Evolutionary conservation across 2,329 filamentous ascomycete genomes (phyloP).

Genomic region (Diaporthe caulivora): DNA sequence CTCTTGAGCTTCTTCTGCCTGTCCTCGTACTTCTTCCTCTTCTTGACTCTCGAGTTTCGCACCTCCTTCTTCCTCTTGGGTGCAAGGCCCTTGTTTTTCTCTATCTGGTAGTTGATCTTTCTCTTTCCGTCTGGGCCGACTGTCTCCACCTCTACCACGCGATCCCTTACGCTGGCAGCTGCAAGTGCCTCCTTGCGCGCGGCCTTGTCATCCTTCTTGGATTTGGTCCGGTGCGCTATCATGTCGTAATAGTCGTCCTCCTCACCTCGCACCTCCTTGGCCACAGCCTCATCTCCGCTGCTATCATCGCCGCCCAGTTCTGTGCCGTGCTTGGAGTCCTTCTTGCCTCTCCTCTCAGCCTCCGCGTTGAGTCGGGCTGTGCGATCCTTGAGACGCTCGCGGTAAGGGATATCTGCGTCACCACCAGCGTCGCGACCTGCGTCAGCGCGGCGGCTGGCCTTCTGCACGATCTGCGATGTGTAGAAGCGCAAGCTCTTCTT

Average conservation of each 20-base stretch:
- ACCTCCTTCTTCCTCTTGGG: slow-evolving; percentile 94
- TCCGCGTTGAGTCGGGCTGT: slow-evolving; percentile 89
- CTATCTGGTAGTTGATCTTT: slow-evolving; percentile 91
- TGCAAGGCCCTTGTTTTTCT: slow-evolving; percentile 97
- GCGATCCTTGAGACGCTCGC: slow-evolving; percentile 88
- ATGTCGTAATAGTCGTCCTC: slow-evolving; percentile 90
- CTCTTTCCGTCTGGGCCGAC: slow-evolving; percentile 88
- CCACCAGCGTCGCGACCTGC: slow-evolving; percentile 82
- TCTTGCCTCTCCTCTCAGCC: slow-evolving; percentile 84
- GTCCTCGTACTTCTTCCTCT: slow-evolving; percentile 94
- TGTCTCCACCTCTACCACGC: slow-evolving; percentile 74
- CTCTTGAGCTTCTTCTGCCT: slow-evolving; percentile 97
- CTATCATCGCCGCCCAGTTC: slow-evolving; percentile 75
- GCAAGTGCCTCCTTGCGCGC: slow-evolving; percentile 68
- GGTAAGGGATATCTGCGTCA: slow-evolving; percentile 86
- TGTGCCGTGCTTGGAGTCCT: slow-evolving; percentile 71
- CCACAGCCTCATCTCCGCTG: slow-evolving; percentile 74
- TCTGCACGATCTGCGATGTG: slow-evolving; percentile 96
- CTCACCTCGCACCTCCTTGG: slow-evolving; percentile 63
- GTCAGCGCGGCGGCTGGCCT: slow-evolving; percentile 84
- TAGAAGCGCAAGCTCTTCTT: slow-evolving; percentile 98
- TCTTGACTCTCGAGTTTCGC: slow-evolving; percentile 96
- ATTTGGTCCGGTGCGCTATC: slow-evolving; percentile 76
- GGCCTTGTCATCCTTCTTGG: slow-evolving; percentile 80
- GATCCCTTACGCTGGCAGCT: slow-evolving; percentile 73